These are phyloP conservation scores for Colletotrichum tropicale DNA, from an alignment of 2,329 filamentous ascomycete genomes.

Conservation along the genomic window DNA sequence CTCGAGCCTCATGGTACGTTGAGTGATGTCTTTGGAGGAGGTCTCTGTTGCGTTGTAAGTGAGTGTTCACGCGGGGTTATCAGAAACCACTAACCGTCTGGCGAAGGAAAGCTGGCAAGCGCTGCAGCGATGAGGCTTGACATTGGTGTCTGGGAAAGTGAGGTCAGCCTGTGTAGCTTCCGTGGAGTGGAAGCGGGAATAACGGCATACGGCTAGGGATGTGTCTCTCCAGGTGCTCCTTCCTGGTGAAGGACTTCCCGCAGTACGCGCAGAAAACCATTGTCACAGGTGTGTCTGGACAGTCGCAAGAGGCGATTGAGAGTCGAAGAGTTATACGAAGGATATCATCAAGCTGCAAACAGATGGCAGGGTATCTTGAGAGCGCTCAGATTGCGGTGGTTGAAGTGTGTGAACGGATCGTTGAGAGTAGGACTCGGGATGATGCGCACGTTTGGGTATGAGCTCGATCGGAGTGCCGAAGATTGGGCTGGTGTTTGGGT, in stretches of 20 bases:
- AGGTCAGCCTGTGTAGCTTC: constrained; percentile 13
- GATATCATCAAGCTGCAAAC: background rate
- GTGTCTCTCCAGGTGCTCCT: constrained; percentile 62
- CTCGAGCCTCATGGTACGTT: constrained; percentile 55
- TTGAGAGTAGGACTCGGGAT: background rate
- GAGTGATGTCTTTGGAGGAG: constrained; percentile 55
- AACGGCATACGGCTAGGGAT: constrained; percentile 52
- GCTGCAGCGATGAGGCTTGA: constrained; percentile 56
- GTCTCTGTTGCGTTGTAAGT: constrained; percentile 40
- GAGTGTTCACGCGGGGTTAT: background rate
- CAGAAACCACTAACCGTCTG: constrained; percentile 41
- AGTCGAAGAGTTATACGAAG: background rate
- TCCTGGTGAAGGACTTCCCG: constrained; percentile 58
- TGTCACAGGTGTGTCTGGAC: constrained; percentile 1
- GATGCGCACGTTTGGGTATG: background rate
- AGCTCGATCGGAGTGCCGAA: background rate
- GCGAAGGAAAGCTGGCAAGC: constrained; percentile 55
- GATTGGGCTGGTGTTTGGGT: background rate
- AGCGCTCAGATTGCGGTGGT: background rate
- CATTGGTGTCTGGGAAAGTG: constrained; percentile 51
- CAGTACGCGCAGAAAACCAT: constrained; percentile 59
- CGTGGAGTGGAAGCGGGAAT: background rate
- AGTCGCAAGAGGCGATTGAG: background rate
- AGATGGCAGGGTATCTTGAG: background rate
- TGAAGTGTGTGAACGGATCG: background rate